Evolutionary conservation across 1,139 yeast genomes (phyloP), one percentile per base, ranked within the genome.

Genomic region (Kluyveromyces marxianus): DNA sequence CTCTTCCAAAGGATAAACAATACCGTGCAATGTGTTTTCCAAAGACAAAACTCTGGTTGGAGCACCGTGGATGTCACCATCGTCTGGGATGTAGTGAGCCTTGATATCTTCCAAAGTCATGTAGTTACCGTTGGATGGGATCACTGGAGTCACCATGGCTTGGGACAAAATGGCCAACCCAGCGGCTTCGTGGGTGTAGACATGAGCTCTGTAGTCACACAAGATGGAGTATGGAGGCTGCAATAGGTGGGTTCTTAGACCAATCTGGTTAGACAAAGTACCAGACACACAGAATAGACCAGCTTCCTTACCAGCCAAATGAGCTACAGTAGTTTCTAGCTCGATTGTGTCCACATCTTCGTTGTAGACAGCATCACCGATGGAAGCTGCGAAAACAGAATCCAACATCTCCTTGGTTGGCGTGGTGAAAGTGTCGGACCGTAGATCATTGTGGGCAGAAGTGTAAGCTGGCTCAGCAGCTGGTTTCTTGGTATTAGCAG

Each of bases 381-480:
- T 66, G 4, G 92, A 70, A 37, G 88, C 81, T 30, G 71, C 62
- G 27, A 75, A 50, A 46, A 78, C 81, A 21, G 87, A 82, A 48
- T 72, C 71, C 42, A 82, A 62, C 96, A 90, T 89, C 43, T 79
- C 70, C 47, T 72, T 73, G 2, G 96, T 83, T 34, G 97, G 97
- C 8, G 88, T 87, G 7, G 97, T 90, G 76, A 90, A 89, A 2
- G 97, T 90, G 63, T 90, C 97, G 62, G 92, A 80, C 63, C 92
- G 76, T 63, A 84, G 80, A 58, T 79, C 85, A 57, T 78, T 78
- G 31, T 65, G 50, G n/a, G 73, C 69, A 37, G 66, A 53, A 10
- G 53, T 52, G 52, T 69, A 69, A 33, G 62, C 55, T 41, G 60
- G 42, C 32, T 34, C 33, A 31, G 34, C 32, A 25, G 43, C n/a